These are phyloP conservation scores for Corchorus olitorius DNA, from an alignment of 345 rosid genomes.

Conservation along the genomic window DNA sequence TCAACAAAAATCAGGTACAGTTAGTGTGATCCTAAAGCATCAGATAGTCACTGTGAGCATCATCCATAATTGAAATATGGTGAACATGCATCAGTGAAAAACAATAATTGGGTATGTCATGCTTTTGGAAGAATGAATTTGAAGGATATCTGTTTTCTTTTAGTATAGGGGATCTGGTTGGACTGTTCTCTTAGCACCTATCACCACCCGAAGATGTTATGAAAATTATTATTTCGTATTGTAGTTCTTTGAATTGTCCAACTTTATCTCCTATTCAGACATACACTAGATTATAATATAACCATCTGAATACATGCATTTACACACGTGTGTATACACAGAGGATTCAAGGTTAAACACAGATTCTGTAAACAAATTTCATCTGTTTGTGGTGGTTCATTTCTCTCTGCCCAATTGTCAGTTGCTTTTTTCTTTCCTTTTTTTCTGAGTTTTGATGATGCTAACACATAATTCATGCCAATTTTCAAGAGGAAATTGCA, in stretches of 20 bases:
- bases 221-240: neutral
- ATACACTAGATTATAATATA: neutral
- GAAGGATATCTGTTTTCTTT: neutral
- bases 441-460: neutral
- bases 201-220: neutral
- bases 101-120: neutral
- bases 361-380: neutral
- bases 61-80: neutral
- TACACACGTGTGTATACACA: neutral
- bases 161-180: neutral
- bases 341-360: neutral
- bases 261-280: neutral
- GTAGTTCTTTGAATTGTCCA: neutral
- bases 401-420: neutral
- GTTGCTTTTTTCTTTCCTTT: neutral
- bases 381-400: neutral
- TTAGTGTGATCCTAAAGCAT: slow-evolving; percentile 4
- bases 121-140: neutral
- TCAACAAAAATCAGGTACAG: neutral
- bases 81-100: neutral
- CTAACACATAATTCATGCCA: neutral
- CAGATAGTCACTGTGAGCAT: neutral
- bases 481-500: neutral
- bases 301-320: neutral
- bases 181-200: neutral